These are phyloP conservation scores for Wallemia ichthyophaga DNA, from an alignment of 1,284 basidiomycete species.

Conservation along the genomic window DNA sequence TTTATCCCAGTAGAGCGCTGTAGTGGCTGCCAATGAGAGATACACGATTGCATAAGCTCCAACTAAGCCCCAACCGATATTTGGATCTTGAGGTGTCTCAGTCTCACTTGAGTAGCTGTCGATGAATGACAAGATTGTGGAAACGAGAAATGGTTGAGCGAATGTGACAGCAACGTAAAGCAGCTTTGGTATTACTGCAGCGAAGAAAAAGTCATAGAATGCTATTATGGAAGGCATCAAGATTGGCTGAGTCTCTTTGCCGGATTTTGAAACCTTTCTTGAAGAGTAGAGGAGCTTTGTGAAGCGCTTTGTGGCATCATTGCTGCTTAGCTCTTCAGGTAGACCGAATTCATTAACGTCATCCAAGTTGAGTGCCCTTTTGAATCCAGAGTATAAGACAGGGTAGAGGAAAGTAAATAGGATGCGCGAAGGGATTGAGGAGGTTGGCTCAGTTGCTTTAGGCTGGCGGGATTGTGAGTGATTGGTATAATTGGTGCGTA, in stretches of 20 bases:
- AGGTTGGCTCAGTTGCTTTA: not conserved
- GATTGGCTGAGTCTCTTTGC: not conserved
- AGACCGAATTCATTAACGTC: not conserved
- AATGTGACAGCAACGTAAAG: slow-evolving; percentile 9
- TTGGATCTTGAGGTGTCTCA: slow-evolving; percentile 1
- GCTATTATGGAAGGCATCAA: slow-evolving; percentile 4
- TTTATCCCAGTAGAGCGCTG: slow-evolving; percentile 12
- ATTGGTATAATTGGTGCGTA: too few relatives aligned
- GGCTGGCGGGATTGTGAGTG: not conserved
- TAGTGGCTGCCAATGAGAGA: slow-evolving; percentile 7
- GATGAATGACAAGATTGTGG: slow-evolving; percentile 9
- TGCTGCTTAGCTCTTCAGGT: not conserved
- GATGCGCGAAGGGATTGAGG: not conserved
- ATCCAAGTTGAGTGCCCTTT: not conserved
- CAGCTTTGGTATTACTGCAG: slow-evolving; percentile 9
- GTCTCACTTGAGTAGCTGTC: slow-evolving; percentile 2
- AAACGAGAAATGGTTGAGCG: slow-evolving; percentile 10
- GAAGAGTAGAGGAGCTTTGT: not conserved
- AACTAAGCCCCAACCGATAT: slow-evolving; percentile 11
- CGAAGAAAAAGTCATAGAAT: slow-evolving; percentile 4
- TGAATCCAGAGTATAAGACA: not conserved
- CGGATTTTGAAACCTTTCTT: not conserved
- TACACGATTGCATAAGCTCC: slow-evolving; percentile 10
- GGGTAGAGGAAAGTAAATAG: not conserved
- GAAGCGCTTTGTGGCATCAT: not conserved